Percentiles rank a stretch among this genome's conserved stretches.
Evolutionary conservation across 2,329 filamentous ascomycete species (phyloP).

Genomic region (Monosporascus sp.): DNA sequence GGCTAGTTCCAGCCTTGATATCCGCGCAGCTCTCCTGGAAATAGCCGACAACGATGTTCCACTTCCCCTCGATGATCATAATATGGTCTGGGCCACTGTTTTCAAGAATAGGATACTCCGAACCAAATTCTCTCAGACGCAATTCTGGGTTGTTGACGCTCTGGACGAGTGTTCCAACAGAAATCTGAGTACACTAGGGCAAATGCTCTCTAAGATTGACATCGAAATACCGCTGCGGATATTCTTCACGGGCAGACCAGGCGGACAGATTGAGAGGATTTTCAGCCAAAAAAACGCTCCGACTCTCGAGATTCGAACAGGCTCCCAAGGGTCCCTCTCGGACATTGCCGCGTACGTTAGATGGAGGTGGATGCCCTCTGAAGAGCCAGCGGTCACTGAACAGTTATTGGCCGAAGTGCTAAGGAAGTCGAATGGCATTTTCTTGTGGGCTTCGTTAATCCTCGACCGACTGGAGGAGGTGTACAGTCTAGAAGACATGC

Average conservation of each 20-base stretch:
- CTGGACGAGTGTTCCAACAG: constrained; percentile 14
- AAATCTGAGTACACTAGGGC: constrained; percentile 4
- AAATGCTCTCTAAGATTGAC: constrained; percentile 14
- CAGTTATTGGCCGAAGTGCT: constrained; percentile 15
- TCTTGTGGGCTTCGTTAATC: constrained; percentile 20
- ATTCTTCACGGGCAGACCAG: constrained; percentile 18
- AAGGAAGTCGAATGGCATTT: constrained; percentile 18
- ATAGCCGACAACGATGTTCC: constrained; percentile 12
- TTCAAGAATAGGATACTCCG: constrained; percentile 16
- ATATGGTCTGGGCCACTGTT: constrained; percentile 16
- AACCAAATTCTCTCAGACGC: constrained; percentile 8
- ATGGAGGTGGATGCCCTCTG: not conserved
- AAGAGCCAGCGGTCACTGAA: constrained; percentile 1
- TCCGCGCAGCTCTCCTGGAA: constrained; percentile 11
- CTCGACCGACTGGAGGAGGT: constrained; percentile 12
- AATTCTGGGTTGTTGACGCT: constrained; percentile 20
- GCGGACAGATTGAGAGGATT: constrained; percentile 11
- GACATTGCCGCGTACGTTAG: constrained; percentile 16
- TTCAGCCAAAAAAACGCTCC: constrained; percentile 11
- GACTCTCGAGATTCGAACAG: constrained; percentile 10
- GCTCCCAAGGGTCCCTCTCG: constrained; percentile 10
- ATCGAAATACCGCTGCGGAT: constrained; percentile 10
- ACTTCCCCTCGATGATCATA: constrained; percentile 12
- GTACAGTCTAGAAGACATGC: constrained; percentile 18
- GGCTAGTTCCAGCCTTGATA: constrained; percentile 13